Conservation (phyloP, 2,329 filamentous ascomycete genomes). For the Claviceps sp. region DNA sequence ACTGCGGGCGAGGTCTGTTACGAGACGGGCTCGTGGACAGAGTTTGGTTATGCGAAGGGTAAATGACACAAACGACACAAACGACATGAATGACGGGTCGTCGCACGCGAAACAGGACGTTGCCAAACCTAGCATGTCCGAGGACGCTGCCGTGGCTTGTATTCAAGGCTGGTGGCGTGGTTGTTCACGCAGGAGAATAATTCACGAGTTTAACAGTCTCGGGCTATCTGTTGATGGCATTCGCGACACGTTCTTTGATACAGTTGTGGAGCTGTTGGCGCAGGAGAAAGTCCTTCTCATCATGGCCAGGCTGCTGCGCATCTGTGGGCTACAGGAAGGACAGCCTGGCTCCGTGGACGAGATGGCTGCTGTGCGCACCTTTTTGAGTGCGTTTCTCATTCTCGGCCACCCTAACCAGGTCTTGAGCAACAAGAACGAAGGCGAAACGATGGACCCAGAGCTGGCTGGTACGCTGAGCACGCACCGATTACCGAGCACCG, state of each 20-base stretch:
- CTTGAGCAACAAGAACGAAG: slow-evolving; percentile 59
- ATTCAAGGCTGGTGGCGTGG: slow-evolving; percentile 62
- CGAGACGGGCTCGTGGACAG: slow-evolving; percentile 38
- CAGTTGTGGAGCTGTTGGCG: slow-evolving; percentile 55
- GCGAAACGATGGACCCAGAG: slow-evolving; percentile 36
- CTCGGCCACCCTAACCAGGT: slow-evolving; percentile 67
- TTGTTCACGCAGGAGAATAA: slow-evolving; percentile 39
- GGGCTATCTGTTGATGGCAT: slow-evolving; percentile 59
- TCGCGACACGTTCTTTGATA: slow-evolving; percentile 56
- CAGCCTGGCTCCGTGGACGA: slow-evolving; percentile 49
- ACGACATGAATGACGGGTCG: slow-evolving; percentile 24
- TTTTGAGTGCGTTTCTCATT: slow-evolving; percentile 69
- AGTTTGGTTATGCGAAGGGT: slow-evolving; percentile 39
- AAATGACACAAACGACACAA: slow-evolving; percentile 11
- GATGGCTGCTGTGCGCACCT: slow-evolving; percentile 60
- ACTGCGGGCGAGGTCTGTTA: slow-evolving; percentile 40
- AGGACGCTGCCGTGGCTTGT: slow-evolving; percentile 47
- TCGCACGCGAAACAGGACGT: slow-evolving; percentile 35
- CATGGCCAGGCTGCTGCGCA: slow-evolving; percentile 53
- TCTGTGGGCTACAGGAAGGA: slow-evolving; percentile 57
- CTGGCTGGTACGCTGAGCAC: slow-evolving; percentile 26
- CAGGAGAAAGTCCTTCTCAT: slow-evolving; percentile 51
- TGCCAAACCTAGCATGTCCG: slow-evolving; percentile 30
- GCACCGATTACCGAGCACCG: slow-evolving; percentile 23
- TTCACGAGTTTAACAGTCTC: slow-evolving; percentile 52